Base-by-base conservation (phyloP, 1,284 basidiomycete species). In the Laetiporus sulphureus region DNA sequence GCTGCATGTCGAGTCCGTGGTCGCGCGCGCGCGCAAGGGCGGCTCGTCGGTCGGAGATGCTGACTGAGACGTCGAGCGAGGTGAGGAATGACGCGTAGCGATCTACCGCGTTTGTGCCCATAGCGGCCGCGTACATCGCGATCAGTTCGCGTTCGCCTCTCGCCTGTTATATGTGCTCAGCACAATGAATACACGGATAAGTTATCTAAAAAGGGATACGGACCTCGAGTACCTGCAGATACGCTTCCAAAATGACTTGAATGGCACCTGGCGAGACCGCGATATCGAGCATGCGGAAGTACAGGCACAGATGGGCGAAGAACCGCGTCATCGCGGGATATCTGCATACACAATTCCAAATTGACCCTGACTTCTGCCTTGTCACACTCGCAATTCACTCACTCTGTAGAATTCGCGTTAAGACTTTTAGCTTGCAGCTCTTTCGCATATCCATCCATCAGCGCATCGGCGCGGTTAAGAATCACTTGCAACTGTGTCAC, bases 221-320 rank as follows among this genome's bases (percentile, higher is more conserved):
- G 16, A 80, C 83, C 71, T 95, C 90, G 7, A 99, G 74, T 2
- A 95, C 84, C 48, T 79, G 78, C 2, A 98, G 77, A 58, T 99
- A 99, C 0, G 86, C 81, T 55, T 94, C 87, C 24, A 99, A 67
- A 41, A 99, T 91, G 19, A 76, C 36, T 55, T 95, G 91, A 0
- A 80, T 83, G 0, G 88, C 79, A 10, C 80, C 60, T 2, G 85
- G 80, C 1, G 90, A 83, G 0, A 88, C 76, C 0, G 77, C 62
- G 36, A 85, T 68, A 44, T 87, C 81, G 32, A 97, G 83, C 61
- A 92, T 76, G 42, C 87, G 83, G 2, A 97, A 72, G 62, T 87
- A 93, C 15, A 99, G 79, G 48, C 91, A 91, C n/a, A 98, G 69
- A 56, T 99, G 95, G 0, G 93, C 83, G 58, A 96, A 97, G 71